Evolutionary conservation across 495 filamentous ascomycete species (phyloP).

Genomic region (Lichenothelia convexa): DNA sequence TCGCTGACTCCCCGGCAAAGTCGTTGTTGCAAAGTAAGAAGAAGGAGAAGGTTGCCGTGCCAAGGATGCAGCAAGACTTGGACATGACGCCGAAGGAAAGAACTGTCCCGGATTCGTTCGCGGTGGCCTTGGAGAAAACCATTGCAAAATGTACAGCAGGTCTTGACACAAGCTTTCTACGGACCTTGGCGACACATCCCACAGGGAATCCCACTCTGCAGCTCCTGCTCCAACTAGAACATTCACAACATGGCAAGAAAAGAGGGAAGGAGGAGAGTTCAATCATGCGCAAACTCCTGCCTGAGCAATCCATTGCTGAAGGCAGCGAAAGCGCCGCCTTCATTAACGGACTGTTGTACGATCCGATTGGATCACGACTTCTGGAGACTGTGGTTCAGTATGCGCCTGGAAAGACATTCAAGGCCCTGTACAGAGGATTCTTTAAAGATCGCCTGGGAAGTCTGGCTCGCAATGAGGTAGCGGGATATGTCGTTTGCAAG

Average conservation of each 20-base stretch:
- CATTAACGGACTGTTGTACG: slow-evolving; percentile 71
- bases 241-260: slow-evolving; percentile 47
- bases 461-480: slow-evolving; percentile 72
- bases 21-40: slow-evolving; percentile 68
- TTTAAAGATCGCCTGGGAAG: slow-evolving; percentile 58
- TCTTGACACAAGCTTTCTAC: slow-evolving; percentile 53
- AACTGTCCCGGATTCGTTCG: slow-evolving; percentile 60
- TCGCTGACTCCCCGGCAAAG: slow-evolving; percentile 42
- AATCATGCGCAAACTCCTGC: slow-evolving; percentile 41
- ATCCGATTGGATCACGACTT: slow-evolving; percentile 71
- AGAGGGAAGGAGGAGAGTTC: slow-evolving; percentile 41
- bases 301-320: slow-evolving; percentile 41
- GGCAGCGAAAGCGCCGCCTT: slow-evolving; percentile 45
- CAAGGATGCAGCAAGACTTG: slow-evolving; percentile 18
- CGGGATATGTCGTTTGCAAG: slow-evolving; percentile 63
- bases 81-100: slow-evolving; percentile 21
- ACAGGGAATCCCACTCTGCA: slow-evolving; percentile 82
- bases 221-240: slow-evolving; percentile 66
- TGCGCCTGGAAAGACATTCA: slow-evolving; percentile 77
- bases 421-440: slow-evolving; percentile 53
- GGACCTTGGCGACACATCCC: slow-evolving; percentile 67
- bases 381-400: slow-evolving; percentile 66
- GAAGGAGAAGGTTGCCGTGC: slow-evolving; percentile 59
- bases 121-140: slow-evolving; percentile 54
- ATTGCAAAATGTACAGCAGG: slow-evolving; percentile 51